Evolutionary conservation across 305 asterid genomes (phyloP).

Genomic region (Coffea humblotiana): DNA sequence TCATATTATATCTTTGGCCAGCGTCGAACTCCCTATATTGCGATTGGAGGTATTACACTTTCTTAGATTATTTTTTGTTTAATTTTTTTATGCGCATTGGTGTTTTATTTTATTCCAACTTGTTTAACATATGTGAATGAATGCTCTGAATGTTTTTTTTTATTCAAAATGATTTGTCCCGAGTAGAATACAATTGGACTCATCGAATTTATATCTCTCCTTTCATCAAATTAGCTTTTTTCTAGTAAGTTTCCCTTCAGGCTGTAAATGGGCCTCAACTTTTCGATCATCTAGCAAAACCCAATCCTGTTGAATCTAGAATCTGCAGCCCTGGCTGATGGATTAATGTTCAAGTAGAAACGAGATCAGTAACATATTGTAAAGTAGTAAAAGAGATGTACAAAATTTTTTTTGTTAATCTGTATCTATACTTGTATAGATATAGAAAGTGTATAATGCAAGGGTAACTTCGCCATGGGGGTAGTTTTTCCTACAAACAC

Average conservation of each 20-base stretch:
- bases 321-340: no score
- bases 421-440: no score
- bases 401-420: no score
- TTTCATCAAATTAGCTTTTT: background rate
- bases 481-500: no score
- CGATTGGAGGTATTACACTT: constrained; percentile 62
- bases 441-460: background rate
- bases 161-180: no score
- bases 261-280: background rate
- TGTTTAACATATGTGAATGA: background rate
- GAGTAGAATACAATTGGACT: background rate
- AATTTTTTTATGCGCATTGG: background rate
- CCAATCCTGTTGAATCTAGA: background rate
- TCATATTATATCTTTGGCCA: constrained; percentile 77
- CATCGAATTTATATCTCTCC: background rate
- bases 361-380: no score
- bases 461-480: background rate
- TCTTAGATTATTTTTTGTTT: background rate
- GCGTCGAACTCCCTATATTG: constrained; percentile 93
- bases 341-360: no score
- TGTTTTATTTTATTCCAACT: background rate
- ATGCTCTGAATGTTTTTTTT: no score
- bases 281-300: no score
- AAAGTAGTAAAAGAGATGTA: no score
- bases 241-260: background rate